Conservation (phyloP, 495 filamentous ascomycete species). For the Penicillium psychrofluorescens region DNA sequence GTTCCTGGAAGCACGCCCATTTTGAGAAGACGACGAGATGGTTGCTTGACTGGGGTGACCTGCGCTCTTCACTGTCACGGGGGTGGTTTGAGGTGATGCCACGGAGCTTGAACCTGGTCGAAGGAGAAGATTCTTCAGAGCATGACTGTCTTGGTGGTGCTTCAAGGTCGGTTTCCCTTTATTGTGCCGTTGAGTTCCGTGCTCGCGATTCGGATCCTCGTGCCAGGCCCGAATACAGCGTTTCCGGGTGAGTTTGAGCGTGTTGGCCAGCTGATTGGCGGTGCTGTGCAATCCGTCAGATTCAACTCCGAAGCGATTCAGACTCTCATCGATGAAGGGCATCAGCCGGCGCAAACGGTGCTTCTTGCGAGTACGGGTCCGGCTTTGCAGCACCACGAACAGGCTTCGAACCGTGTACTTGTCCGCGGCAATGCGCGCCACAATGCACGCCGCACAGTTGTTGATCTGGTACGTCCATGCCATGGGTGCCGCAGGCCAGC, state of each 20-base stretch:
- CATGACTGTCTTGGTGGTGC: no score
- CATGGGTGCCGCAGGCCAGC: neutral
- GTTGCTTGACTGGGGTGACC: no score
- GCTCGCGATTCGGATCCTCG: neutral
- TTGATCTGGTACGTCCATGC: slow-evolving; percentile 23
- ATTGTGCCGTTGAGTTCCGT: neutral
- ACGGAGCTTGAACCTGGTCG: no score
- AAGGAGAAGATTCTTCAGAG: no score
- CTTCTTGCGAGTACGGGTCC: slow-evolving; percentile 15
- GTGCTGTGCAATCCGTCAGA: slow-evolving; percentile 3
- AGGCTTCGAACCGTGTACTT: slow-evolving; percentile 17
- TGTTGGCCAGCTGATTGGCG: slow-evolving; percentile 9
- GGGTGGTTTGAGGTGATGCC: no score
- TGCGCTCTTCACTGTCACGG: no score
- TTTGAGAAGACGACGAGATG: no score
- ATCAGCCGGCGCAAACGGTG: slow-evolving; percentile 16
- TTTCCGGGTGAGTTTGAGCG: slow-evolving; percentile 20
- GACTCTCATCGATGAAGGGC: slow-evolving; percentile 20
- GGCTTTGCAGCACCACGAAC: slow-evolving; percentile 22
- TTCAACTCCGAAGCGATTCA: slow-evolving; percentile 6
- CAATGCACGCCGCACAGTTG: slow-evolving; percentile 33
- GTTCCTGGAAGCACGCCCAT: no score
- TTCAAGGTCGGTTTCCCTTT: no score
- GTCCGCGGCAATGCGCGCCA: slow-evolving; percentile 23
- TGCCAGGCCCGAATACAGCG: slow-evolving; percentile 10